These are phyloP conservation scores for Blakeslea trispora DNA, from an alignment of 371 early-diverging fungal species.

Conservation along the genomic window DNA sequence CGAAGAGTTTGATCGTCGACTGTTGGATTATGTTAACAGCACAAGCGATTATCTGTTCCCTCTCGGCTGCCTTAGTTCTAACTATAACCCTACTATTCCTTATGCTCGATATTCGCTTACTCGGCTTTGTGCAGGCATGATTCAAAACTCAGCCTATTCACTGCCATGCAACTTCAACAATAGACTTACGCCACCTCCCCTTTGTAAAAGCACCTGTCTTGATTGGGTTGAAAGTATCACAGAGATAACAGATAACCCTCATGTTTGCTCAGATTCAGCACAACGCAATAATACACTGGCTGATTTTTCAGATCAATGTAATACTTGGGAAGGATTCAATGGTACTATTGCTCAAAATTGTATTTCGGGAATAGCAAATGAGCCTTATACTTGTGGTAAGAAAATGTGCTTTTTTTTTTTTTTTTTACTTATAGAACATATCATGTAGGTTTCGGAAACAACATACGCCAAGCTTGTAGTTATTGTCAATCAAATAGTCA, in stretches of 20 bases:
- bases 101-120: conserved; percentile 45
- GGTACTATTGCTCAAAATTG: conserved; percentile 26
- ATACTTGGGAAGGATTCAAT: conserved; percentile 33
- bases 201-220: conserved; percentile 35
- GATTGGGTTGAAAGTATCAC: conserved; percentile 31
- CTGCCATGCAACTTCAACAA: conserved; percentile 31
- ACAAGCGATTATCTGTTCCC: conserved; percentile 31
- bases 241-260: conserved; percentile 16
- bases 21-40: conserved; percentile 22
- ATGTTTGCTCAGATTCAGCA: conserved; percentile 17
- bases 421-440: not conserved
- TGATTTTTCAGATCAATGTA: conserved; percentile 22
- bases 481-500: conserved; percentile 23
- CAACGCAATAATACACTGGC: conserved; percentile 18
- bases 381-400: conserved; percentile 46
- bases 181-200: conserved; percentile 26
- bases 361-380: conserved; percentile 43
- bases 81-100: conserved; percentile 25
- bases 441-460: conserved; percentile 28
- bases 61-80: conserved; percentile 31
- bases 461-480: conserved; percentile 21
- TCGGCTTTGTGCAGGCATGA: conserved; percentile 30
- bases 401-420: not conserved
- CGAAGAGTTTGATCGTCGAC: conserved; percentile 33
- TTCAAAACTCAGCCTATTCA: conserved; percentile 30